Conservation (phyloP, 257 asterid species). For the Leptodermis oblonga region DNA sequence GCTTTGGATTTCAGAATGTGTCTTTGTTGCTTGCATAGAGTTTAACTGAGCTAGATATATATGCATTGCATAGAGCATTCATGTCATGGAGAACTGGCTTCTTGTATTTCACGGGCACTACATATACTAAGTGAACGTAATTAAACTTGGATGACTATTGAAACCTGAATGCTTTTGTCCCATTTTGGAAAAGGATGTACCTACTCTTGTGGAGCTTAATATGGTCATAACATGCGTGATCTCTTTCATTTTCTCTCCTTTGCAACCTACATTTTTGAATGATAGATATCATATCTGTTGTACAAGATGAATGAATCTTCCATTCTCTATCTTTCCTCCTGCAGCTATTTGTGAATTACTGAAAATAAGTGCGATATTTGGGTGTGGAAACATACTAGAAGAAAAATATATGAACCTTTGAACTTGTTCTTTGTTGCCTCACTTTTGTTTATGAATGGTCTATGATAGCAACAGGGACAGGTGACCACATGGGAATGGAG, state of each 20-base stretch:
- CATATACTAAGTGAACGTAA: background rate
- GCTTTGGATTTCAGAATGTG: background rate
- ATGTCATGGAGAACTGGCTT: background rate
- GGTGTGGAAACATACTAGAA: background rate
- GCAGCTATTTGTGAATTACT: background rate
- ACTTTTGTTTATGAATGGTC: background rate
- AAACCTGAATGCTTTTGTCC: background rate
- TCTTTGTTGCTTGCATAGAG: background rate
- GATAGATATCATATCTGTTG: background rate
- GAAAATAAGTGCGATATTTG: background rate
- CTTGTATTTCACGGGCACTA: background rate
- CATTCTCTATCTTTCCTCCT: no score
- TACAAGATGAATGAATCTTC: background rate
- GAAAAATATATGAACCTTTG: background rate
- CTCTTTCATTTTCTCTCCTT: no score
- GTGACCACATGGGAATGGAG: slow-evolving; percentile 31
- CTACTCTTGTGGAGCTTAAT: background rate
- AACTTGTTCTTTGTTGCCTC: no score
- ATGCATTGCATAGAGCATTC: background rate
- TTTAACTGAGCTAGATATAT: background rate
- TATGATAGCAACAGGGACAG: slow-evolving; percentile 21
- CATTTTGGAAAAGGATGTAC: background rate
- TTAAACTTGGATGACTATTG: background rate
- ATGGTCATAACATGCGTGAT: no score
- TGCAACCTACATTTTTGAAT: background rate